Base-by-base conservation (phyloP, 352 stramenopile species). In the Halophytophthora polymorphica region DNA sequence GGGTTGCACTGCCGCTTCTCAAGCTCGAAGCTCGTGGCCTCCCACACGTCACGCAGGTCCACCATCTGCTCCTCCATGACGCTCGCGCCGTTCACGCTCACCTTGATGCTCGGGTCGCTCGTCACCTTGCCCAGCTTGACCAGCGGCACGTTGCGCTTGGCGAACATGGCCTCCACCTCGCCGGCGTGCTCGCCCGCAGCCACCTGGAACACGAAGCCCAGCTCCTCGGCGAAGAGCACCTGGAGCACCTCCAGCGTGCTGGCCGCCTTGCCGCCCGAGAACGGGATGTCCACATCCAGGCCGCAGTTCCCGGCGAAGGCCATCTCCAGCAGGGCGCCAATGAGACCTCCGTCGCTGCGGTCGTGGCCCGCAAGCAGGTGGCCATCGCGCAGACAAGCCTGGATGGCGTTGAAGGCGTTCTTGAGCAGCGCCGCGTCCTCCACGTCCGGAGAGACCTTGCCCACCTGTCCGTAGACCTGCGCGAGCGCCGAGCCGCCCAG, bases 271-370 rank as follows among this genome's bases (percentile, higher is more conserved):
- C 49, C 62, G 31, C 55, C 50, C 10, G 68, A 13, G 33, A 70
- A 74, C 8, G 77, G 88, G 45, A 99, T 80, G 53, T 96, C 72
- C 7, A 99, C 79, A 29, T 97, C 73, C 13, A 99, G 69, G 31
- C 96, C 96, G 61, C 97, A 98, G 77, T 99, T 98, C 48, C 97
- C 97, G 18, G 95, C 91, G 64, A 99, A 99, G 1, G 96, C 95
- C 97, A 99, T 99, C 72, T 99, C 97, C 13, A 99, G 63, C 8
- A 99, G 69, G 18, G 93, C 88, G 7, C 97, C 88, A 22, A 97
- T 79, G 19, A 99, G 77, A 63, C 97, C 97, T 61, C 97, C 97
- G 74, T 99, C 97, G 42, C 92, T 98, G 58, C 96, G 86, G 70
- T 99, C 97, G 74, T 99, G 97, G n/a, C 97, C 97, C 47, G 97